Conservation (phyloP, 805 yeast species). For the Candida palmyrensis region DNA sequence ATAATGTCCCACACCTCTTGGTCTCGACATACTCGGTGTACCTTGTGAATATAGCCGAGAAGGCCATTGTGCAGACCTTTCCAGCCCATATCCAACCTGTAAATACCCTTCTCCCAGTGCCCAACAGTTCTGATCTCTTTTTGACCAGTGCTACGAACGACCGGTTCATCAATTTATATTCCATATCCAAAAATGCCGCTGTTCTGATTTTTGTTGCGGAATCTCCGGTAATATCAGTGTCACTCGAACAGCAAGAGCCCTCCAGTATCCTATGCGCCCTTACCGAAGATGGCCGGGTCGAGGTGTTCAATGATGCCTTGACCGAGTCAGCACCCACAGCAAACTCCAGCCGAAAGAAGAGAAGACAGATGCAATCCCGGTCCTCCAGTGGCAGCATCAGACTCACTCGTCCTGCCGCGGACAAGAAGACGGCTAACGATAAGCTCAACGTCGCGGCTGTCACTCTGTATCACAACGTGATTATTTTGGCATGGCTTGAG, state of each 20-base stretch:
- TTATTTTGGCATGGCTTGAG: conserved; percentile 59
- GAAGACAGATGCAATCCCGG: conserved; percentile 50
- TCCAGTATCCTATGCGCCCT: conserved; percentile 44
- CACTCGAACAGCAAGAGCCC: conserved; percentile 27
- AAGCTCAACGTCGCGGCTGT: conserved; percentile 25
- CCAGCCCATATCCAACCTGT: conserved; percentile 79
- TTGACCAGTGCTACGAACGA: conserved; percentile 74
- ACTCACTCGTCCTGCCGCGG: conserved; percentile 43
- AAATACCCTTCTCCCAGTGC: conserved; percentile 39
- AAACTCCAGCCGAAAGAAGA: conserved; percentile 28
- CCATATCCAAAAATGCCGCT: conserved; percentile 40
- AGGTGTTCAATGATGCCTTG: conserved; percentile 50
- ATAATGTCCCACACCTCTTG: conserved; percentile 41
- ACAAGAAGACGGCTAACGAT: conserved; percentile 26
- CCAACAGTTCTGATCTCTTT: conserved; percentile 39
- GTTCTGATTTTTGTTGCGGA: conserved; percentile 64
- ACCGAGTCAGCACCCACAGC: conserved; percentile 6
- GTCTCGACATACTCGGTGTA: conserved; percentile 65
- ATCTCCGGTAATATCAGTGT: conserved; percentile 48
- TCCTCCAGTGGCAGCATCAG: conserved; percentile 42
- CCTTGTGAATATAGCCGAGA: conserved; percentile 39
- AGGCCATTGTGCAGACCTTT: conserved; percentile 43
- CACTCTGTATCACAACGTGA: conserved; percentile 23
- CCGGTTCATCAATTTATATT: conserved; percentile 72
- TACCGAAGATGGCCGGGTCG: conserved; percentile 73